phyloP scores from a whole-genome alignment of 2,329 filamentous ascomycete species.

The Chlorencoelia australis region DNA sequence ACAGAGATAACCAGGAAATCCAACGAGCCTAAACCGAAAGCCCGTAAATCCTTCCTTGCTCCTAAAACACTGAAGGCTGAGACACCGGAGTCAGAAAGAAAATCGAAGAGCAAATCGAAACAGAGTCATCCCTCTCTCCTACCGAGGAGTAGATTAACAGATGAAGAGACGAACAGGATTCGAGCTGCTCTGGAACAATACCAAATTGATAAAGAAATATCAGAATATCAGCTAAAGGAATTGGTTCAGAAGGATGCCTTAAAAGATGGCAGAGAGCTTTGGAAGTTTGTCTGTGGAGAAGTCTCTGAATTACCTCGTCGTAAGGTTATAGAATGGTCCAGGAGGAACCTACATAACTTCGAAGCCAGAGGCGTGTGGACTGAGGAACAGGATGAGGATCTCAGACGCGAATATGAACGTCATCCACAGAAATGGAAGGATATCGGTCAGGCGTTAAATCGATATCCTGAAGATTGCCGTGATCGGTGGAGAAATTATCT shows the following conservation, averaged over 20 bases:
- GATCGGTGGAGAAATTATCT: slow-evolving; percentile 63
- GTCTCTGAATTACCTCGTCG: slow-evolving; percentile 42
- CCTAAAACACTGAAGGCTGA: too few relatives aligned
- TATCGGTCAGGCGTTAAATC: slow-evolving; percentile 52
- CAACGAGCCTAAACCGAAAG: background rate
- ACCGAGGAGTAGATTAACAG: background rate
- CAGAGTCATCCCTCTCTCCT: background rate
- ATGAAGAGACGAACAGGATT: slow-evolving; percentile 2
- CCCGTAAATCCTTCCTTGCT: too few relatives aligned
- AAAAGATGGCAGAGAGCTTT: slow-evolving; percentile 34
- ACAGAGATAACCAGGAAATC: background rate
- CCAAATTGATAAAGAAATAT: slow-evolving; percentile 33
- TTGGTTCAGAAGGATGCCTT: slow-evolving; percentile 29
- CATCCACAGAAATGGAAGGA: slow-evolving; percentile 44
- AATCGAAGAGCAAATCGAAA: background rate
- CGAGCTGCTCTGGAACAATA: slow-evolving; percentile 32
- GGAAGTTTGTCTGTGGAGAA: slow-evolving; percentile 37
- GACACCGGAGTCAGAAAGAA: slow-evolving; percentile 1
- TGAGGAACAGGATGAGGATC: slow-evolving; percentile 44
- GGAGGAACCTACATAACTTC: slow-evolving; percentile 57
- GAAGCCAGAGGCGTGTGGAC: slow-evolving; percentile 50
- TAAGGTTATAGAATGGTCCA: slow-evolving; percentile 45
- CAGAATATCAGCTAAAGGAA: slow-evolving; percentile 38
- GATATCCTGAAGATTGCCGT: slow-evolving; percentile 54
- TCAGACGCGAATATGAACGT: slow-evolving; percentile 38